Base-by-base conservation (phyloP, 2,329 filamentous ascomycete species). In the Penicillium sp. region DNA sequence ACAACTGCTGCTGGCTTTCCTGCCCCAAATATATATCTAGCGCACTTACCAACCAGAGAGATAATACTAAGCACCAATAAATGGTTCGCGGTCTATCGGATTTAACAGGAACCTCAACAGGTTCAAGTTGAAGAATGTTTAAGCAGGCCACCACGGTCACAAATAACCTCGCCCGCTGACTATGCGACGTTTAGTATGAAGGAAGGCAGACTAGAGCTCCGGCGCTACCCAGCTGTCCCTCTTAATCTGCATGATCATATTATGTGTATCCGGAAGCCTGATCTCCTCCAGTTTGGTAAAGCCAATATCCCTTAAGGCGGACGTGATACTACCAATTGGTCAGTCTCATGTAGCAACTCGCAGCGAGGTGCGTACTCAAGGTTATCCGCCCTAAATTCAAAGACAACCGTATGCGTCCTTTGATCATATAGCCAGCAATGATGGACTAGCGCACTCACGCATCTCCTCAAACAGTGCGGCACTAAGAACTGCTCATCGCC, bases 391-490 rank as follows among this genome's bases (percentile, higher is more conserved):
- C 19, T 13, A 44, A 21, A 30, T 41, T 57, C 55, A 30, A 50
- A 29, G 7, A 57, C 46, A 23, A 50, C 47, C 15, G 46, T 50
- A n/a, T 50, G 15, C 15, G 55, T 57, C 17, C 55, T 50, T 9
- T 50, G 47, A 26, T 57, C 55, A 31, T 50, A 50, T 5, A 57
- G 8, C 55, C 55, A 57, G 15, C 55, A 57, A 23, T 57, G 35
- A 31, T 57, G 55, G 15, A 57, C 47, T 31, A 57, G 44, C 7
- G 55, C 41, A 31, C 55, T 57, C 31, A 57, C 44, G 31, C 30
- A 41, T 9, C 31, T 21, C 35, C 30, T 50, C 46, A 57, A 7
- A 5, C 41, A 11, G n/a, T 15, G 17, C 31, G 30, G 30, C 17
- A 44, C 31, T 15, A 57, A 23, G 44, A 57, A 57, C 1, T 45